These are phyloP conservation scores for Pythium diclinum DNA, from an alignment of 352 stramenopile genomes.

Conservation along the genomic window DNA sequence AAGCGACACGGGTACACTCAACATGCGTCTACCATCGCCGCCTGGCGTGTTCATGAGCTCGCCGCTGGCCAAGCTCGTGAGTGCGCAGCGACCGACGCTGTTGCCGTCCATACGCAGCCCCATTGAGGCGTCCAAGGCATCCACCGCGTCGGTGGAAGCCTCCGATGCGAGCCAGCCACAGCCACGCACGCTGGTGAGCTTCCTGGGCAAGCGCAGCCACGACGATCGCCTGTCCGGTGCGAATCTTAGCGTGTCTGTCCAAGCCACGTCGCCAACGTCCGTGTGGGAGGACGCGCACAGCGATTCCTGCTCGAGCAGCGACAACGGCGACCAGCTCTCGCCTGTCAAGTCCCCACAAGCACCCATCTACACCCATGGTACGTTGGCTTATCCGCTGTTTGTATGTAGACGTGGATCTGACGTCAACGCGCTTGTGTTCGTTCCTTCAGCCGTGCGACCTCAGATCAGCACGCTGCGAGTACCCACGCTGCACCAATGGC, in stretches of 20 bases:
- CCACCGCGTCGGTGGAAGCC: neutral
- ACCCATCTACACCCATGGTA: neutral
- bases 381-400: neutral
- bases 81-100: conserved; percentile 8
- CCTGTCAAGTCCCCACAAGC: neutral
- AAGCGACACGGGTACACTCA: neutral
- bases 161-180: conserved; percentile 6
- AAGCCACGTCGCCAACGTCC: neutral
- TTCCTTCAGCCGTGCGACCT: neutral
- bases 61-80: conserved; percentile 16
- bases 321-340: neutral
- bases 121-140: conserved; percentile 14
- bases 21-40: conserved; percentile 4
- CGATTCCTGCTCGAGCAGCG: conserved; percentile 1
- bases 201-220: neutral
- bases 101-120: conserved; percentile 9
- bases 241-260: neutral
- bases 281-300: neutral
- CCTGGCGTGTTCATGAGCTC: conserved; percentile 23
- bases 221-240: neutral
- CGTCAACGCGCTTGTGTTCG: neutral
- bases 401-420: neutral
- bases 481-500: conserved; percentile 12
- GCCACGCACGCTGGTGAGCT: neutral
- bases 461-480: conserved; percentile 4